Base-by-base conservation (phyloP, 2,329 filamentous ascomycete species). In the Sarocladium oryzae region DNA sequence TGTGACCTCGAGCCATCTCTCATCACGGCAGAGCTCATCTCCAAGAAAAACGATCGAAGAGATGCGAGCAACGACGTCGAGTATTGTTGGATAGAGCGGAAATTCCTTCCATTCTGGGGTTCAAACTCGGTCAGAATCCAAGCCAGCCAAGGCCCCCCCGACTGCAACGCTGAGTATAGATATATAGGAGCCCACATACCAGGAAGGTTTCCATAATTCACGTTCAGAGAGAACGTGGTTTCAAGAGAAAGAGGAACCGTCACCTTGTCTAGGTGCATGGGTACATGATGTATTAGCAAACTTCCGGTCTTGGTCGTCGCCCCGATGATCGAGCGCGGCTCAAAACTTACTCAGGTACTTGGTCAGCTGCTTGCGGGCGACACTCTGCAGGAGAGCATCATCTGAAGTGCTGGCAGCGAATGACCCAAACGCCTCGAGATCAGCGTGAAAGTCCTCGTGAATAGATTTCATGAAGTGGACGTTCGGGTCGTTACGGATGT, bases 1-100 rank as follows among this genome's bases (percentile, higher is more conserved):
- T 43, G 74, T 74, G 37, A 69, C 63, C 7, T 66, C 60, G 18
- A 81, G 62, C 57, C 76, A 78, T 5, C 66, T 65, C 11, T 68
- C 56, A 54, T 79, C 68, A 21, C 70, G 69, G 56, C 65, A 69
- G 30, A 69, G 53, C 18, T 61, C 59, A 4, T 61, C 53, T 13
- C 73, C 72, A 13, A 74, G 66, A 15, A 75, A 63, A 35, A 76
- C 58, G 3, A 67, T 62, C 50, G 61, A 60, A 0, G 61, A 63
- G 15, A 56, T 53, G 28, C 56, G 55, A 8, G 56, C 53, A 40
- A 57, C 33, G 21, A 56, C 35, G 45, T 52, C 46, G 3, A 56
- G 54, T 5, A 54, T 11, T 4, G 26, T 48, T 9, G 15, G 3
- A 4, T 51, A 28, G 13, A 54, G 41, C 15, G 51, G 46, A 30